phyloP scores from a whole-genome alignment of 371 early-diverging fungal genomes.

The Mortierella sp. region DNA sequence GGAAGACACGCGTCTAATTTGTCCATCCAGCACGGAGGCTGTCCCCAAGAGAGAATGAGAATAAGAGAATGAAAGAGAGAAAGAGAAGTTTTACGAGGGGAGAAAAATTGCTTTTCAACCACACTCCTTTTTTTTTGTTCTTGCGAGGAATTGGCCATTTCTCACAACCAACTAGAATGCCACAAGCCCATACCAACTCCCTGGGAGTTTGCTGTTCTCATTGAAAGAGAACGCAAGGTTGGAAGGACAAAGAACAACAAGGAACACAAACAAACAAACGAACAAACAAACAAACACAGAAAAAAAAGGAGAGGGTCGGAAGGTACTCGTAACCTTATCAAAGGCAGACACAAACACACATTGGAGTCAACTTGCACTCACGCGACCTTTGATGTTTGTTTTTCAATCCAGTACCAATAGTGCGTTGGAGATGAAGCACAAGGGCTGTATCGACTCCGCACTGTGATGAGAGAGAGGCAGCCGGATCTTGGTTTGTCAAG shows the following conservation, averaged over 20 bases:
- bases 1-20: background rate
- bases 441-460: background rate
- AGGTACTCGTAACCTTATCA: background rate
- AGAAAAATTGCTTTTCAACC: background rate
- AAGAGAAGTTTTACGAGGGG: background rate
- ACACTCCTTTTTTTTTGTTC: background rate
- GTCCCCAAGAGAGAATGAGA: constrained; percentile 17
- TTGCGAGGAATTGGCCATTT: background rate
- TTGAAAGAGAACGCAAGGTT: background rate
- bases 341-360: background rate
- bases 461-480: background rate
- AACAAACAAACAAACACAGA: background rate
- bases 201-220: background rate
- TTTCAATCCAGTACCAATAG: background rate
- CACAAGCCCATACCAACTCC: background rate
- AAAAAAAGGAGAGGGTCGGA: background rate
- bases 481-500: background rate
- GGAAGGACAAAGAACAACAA: background rate
- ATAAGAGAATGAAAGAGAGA: background rate
- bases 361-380: background rate
- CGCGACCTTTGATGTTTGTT: background rate
- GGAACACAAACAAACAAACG: background rate
- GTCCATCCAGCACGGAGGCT: background rate
- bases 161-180: background rate
- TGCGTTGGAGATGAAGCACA: background rate